Percentiles rank a stretch among this genome's conserved stretches.
phyloP scores from a whole-genome alignment of 2,329 filamentous ascomycete genomes.

The Cordyceps farinosa region DNA sequence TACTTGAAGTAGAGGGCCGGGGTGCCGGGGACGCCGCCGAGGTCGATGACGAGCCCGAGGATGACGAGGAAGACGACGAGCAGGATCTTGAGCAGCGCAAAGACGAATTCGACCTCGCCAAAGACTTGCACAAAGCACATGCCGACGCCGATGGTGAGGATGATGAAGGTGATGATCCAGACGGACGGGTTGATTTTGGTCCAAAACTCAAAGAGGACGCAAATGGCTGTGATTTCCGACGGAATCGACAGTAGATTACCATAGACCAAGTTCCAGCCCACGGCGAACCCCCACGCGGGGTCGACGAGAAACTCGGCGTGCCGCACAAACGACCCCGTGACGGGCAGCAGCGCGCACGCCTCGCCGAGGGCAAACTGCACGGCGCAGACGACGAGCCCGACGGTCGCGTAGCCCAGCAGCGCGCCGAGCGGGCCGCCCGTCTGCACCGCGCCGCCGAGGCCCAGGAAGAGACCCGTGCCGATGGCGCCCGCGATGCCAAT shows the following conservation, averaged over 20 bases:
- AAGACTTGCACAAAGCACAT: conserved; percentile 56
- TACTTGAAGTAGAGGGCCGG: conserved; percentile 63
- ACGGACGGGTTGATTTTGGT: conserved; percentile 51
- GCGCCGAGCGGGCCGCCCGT: conserved; percentile 47
- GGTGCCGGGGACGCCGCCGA: conserved; percentile 57
- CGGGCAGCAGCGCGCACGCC: conserved; percentile 56
- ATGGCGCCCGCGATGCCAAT: conserved; percentile 60
- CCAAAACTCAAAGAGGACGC: conserved; percentile 62
- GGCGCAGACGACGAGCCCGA: conserved; percentile 54
- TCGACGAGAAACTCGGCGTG: conserved; percentile 60
- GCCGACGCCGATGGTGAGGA: conserved; percentile 54
- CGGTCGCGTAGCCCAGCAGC: conserved; percentile 51
- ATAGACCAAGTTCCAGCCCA: conserved; percentile 54
- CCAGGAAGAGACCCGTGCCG: conserved; percentile 59
- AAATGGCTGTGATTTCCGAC: conserved; percentile 60
- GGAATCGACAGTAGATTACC: conserved; percentile 53
- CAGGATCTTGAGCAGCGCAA: conserved; percentile 54
- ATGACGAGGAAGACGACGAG: conserved; percentile 61
- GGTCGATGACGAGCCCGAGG: conserved; percentile 58
- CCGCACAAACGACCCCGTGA: conserved; percentile 60
- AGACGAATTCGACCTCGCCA: conserved; percentile 56
- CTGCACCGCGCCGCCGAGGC: conserved; percentile 51
- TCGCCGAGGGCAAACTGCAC: conserved; percentile 59
- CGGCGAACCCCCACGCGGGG: conserved; percentile 54
- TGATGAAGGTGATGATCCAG: conserved; percentile 48